These are phyloP conservation scores for Besnoitia besnoiti DNA, from an alignment of 169 alveolate genomes.

Conservation along the genomic window DNA sequence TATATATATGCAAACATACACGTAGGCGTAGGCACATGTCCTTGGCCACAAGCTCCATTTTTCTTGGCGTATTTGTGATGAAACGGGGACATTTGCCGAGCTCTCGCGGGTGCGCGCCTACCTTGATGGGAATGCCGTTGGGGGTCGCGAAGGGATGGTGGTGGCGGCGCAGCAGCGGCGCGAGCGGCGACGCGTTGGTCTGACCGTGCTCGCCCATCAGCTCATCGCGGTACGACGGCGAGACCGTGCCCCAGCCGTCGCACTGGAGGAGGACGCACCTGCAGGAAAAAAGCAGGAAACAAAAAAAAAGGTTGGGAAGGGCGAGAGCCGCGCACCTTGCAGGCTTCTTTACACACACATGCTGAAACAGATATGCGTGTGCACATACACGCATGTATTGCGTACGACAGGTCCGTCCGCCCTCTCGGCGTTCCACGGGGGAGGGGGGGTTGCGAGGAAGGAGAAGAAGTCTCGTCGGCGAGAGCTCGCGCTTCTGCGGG, in stretches of 20 bases:
- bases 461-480: too few relatives aligned
- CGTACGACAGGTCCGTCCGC: too few relatives aligned
- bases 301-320: too few relatives aligned
- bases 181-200: slow-evolving; percentile 79
- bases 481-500: too few relatives aligned
- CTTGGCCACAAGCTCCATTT: neutral
- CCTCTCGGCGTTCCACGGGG: too few relatives aligned
- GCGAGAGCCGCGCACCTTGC: too few relatives aligned
- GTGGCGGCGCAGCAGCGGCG: slow-evolving; percentile 76
- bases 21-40: neutral
- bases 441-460: too few relatives aligned
- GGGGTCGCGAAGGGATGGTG: slow-evolving; percentile 90
- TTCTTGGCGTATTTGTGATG: neutral
- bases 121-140: slow-evolving; percentile 87
- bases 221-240: slow-evolving; percentile 89
- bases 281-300: slow-evolving; percentile 5
- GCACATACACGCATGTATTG: too few relatives aligned
- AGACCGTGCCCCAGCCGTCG: slow-evolving; percentile 93
- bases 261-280: slow-evolving; percentile 87
- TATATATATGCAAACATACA: neutral
- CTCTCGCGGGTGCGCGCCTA: slow-evolving; percentile 16
- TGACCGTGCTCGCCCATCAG: slow-evolving; percentile 63
- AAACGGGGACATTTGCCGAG: neutral
- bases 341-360: too few relatives aligned
- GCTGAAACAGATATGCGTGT: too few relatives aligned